Evolutionary conservation across 73 alveolate genomes (phyloP), one percentile per base, ranked within the genome.

Genomic region (Stentor coeruleus): DNA sequence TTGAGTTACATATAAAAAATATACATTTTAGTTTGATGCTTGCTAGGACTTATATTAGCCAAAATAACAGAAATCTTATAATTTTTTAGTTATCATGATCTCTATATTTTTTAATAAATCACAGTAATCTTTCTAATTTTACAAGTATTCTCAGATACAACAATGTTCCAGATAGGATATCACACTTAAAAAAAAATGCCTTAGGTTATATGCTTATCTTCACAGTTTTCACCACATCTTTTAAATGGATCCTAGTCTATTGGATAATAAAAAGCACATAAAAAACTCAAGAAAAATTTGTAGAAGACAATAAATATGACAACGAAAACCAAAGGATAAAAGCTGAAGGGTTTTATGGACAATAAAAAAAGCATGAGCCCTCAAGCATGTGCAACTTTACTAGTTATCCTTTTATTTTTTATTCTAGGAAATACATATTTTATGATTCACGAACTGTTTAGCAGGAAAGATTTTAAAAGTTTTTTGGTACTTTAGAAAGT

Each of bases 311-410:
- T 49, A 20, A 49, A 49, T 20, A 11, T 49, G 6, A 11, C 6
- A 49, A 11, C 20, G 66, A 49, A 49, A 6, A 6, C 20, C 66
- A 6, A 49, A 33, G 36, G n/a, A 66, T 28, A 66, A 31, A 11
- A 26, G 33, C n/a, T 28, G 33, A 11, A 28, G 49, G 15, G n/a
- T 20, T 20, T 31, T 20, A 28, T 20, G 39, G 79, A 66, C n/a
- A 33, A 2, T 66, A 20, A 66, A 66, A 66, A 33, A 31, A 33
- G 49, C 42, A 28, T 66, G 37, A 66, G 33, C 2, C 79, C 79
- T 66, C 79, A 37, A 33, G 33, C 33, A 28, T 66, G 33, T 66
- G 79, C 79, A 66, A 33, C 79, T 66, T 26, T 66, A 15, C 26
- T 66, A 26, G n/a, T 40, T 20, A 31, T 33, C 0, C 79, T 40